Evolutionary conservation across 1,284 basidiomycete genomes (phyloP).

Genomic region (Chalciporus sp.): DNA sequence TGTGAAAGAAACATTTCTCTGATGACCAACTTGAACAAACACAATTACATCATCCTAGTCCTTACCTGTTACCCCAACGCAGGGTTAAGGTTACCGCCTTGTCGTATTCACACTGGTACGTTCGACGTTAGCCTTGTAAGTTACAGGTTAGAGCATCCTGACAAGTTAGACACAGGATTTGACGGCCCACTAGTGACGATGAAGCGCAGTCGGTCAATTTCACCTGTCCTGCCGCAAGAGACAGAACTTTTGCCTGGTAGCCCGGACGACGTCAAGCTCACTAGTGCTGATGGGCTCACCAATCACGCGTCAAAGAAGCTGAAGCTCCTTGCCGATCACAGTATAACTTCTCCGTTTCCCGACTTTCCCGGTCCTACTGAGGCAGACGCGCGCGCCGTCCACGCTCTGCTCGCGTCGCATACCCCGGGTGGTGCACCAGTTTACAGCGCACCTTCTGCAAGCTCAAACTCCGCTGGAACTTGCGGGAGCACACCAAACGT

Average conservation of each 20-base stretch:
- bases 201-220: conserved; percentile 23
- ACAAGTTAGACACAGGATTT: neutral
- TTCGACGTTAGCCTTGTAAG: neutral
- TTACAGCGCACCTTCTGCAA: conserved; percentile 18
- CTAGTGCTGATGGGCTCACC: conserved; percentile 8
- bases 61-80: neutral
- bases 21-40: too few species aligned
- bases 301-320: conserved; percentile 48
- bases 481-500: conserved; percentile 66
- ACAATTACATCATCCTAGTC: conserved; percentile 16
- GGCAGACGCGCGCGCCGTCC: conserved; percentile 49
- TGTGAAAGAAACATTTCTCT: too few species aligned
- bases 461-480: conserved; percentile 48
- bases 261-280: neutral
- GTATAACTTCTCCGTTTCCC: conserved; percentile 54
- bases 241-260: neutral
- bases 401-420: conserved; percentile 44
- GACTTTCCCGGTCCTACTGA: conserved; percentile 52
- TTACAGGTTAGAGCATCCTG: neutral
- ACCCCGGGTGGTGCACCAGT: conserved; percentile 29
- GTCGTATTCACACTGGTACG: neutral
- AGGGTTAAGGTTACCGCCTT: conserved; percentile 6
- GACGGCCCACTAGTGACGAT: neutral
- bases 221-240: neutral
- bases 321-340: conserved; percentile 49